Percentiles rank a stretch among this genome's conserved stretches.
Conservation (phyloP, 2,329 filamentous ascomycete species). For the Dryadomyces sulphureus region DNA sequence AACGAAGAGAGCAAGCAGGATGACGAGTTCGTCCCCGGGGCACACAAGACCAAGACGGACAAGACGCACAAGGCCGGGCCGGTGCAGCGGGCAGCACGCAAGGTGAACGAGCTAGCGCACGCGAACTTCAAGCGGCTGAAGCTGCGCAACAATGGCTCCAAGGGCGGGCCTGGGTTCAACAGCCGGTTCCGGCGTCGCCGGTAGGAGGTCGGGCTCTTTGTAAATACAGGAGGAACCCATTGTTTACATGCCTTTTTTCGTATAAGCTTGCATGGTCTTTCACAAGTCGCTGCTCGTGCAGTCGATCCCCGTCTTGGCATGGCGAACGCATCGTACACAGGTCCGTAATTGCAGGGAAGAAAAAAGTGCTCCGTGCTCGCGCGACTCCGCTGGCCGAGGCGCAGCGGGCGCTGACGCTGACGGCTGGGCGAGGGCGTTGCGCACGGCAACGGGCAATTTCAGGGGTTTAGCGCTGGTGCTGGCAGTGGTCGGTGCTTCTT, state of each 20-base stretch:
- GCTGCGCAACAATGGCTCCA: conserved; percentile 45
- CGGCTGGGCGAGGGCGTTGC: background rate
- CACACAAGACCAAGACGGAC: conserved; percentile 21
- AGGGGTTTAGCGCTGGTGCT: too few species aligned
- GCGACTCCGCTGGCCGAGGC: too few species aligned
- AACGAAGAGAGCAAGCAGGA: conserved; percentile 20
- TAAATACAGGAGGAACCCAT: background rate
- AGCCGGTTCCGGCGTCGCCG: conserved; percentile 40
- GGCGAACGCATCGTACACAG: too few species aligned
- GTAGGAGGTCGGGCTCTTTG: conserved; percentile 7
- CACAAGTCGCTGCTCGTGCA: too few species aligned
- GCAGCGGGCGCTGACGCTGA: too few species aligned
- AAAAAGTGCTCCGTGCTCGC: too few species aligned
- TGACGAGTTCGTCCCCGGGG: conserved; percentile 12
- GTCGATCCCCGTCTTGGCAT: too few species aligned
- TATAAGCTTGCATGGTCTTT: too few species aligned
- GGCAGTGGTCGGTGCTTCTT: too few species aligned
- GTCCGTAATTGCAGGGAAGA: too few species aligned
- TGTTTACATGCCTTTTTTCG: background rate
- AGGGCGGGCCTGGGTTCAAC: conserved; percentile 41
- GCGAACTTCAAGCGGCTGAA: conserved; percentile 54
- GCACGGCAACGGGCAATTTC: background rate
- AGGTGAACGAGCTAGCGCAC: conserved; percentile 49
- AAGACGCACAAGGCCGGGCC: conserved; percentile 11
- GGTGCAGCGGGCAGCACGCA: conserved; percentile 38